Conservation (phyloP, 78 protist genomes). For the Tieghemostelium lacteum region DNA sequence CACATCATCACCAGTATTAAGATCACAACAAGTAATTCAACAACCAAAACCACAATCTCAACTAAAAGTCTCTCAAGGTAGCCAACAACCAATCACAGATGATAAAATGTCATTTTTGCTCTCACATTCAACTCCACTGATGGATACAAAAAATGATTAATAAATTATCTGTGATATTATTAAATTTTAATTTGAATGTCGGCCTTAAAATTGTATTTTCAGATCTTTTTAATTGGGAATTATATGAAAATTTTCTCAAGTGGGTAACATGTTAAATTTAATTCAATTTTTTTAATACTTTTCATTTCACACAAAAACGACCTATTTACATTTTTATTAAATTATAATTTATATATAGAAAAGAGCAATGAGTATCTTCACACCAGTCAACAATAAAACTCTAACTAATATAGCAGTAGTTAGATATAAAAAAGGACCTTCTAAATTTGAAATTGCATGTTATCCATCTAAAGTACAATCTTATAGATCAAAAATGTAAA, state of each 20-base stretch:
- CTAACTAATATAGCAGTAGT: constrained; percentile 96
- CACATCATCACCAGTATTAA: background rate
- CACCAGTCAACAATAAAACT: constrained; percentile 89
- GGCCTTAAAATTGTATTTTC: too few relatives aligned
- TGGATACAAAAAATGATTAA: too few relatives aligned
- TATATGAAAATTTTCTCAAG: too few relatives aligned
- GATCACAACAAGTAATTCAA: constrained; percentile 17
- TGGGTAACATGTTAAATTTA: too few relatives aligned
- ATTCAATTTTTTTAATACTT: too few relatives aligned
- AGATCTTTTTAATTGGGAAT: too few relatives aligned
- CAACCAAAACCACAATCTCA: constrained; percentile 1
- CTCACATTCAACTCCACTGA: too few relatives aligned
- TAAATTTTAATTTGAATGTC: too few relatives aligned
- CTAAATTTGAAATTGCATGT: constrained; percentile 95
- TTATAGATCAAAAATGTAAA: constrained; percentile 91
- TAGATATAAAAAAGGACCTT: constrained; percentile 87
- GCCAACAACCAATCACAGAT: too few relatives aligned
- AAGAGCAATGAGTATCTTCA: constrained; percentile 79
- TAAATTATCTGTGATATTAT: too few relatives aligned
- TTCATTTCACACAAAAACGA: background rate
- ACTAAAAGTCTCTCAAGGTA: too few relatives aligned
- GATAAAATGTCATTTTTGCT: too few relatives aligned
- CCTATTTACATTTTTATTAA: background rate
- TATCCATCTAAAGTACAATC: constrained; percentile 92
- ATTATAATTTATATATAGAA: background rate